Conservation (phyloP, 2,329 filamentous ascomycete genomes). For the Stagonosporopsis vannaccii region DNA sequence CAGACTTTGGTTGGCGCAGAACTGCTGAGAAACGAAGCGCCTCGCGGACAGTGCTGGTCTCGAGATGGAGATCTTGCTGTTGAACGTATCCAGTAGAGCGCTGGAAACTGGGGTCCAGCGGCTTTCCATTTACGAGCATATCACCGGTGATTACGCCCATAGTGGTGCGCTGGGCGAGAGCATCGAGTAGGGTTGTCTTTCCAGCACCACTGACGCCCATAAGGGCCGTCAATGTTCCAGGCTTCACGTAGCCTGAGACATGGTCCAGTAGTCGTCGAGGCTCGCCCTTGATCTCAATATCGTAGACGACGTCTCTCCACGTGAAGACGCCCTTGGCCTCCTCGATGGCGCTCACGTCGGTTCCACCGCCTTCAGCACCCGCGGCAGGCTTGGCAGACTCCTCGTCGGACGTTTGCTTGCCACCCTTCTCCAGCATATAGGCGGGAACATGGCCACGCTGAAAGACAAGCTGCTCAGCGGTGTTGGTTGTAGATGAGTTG, state of each 20-base stretch:
- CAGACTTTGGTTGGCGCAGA: conserved; percentile 59
- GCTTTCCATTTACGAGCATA: conserved; percentile 50
- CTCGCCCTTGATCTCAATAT: conserved; percentile 52
- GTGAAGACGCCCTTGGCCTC: conserved; percentile 54
- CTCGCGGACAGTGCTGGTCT: conserved; percentile 49
- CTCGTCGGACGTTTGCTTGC: conserved; percentile 43
- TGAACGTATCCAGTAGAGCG: conserved; percentile 51
- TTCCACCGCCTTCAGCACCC: conserved; percentile 40
- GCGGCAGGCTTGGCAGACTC: conserved; percentile 41
- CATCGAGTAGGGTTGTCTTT: conserved; percentile 49
- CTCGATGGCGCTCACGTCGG: conserved; percentile 49
- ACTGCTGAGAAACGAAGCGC: conserved; percentile 46
- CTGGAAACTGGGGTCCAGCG: conserved; percentile 46
- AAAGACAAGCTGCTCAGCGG: conserved; percentile 75
- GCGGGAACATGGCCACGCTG: conserved; percentile 53
- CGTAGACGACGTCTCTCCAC: conserved; percentile 45
- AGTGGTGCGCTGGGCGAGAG: conserved; percentile 44
- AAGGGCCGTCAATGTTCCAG: conserved; percentile 56
- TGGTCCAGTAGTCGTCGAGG: conserved; percentile 61
- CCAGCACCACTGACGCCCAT: conserved; percentile 51
- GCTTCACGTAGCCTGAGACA: conserved; percentile 63
- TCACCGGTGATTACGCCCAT: conserved; percentile 50
- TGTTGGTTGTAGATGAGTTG: conserved; percentile 68
- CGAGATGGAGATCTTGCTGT: conserved; percentile 51
- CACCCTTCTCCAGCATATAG: conserved; percentile 45